A percentile compares a stretch with the other conserved stretches of the same genome.
These are phyloP conservation scores for Ceratocystiopsis sp. DNA, from an alignment of 2,329 filamentous ascomycete species.

Conservation along the genomic window DNA sequence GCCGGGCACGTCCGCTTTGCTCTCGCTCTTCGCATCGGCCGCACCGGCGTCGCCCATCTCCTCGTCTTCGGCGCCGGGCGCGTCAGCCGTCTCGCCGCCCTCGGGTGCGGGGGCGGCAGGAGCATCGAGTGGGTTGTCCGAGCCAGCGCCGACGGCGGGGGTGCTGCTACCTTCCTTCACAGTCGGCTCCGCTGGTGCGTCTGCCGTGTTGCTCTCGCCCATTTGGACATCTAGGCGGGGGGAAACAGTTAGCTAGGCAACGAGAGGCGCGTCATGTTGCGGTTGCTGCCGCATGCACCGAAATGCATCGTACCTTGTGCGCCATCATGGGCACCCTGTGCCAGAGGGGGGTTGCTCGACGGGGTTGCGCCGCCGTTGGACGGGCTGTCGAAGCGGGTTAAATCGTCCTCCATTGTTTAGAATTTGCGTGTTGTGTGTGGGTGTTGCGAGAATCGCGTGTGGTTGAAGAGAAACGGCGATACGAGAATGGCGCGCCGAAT, in stretches of 20 bases:
- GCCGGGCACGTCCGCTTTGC: constrained; percentile 4
- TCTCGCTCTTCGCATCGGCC: constrained; percentile 1
- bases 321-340: constrained; percentile 30
- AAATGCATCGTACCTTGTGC: neutral
- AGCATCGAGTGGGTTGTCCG: constrained; percentile 53
- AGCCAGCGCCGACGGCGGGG: constrained; percentile 31
- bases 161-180: constrained; percentile 47
- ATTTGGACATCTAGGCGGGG: constrained; percentile 41
- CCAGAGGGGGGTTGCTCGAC: constrained; percentile 35
- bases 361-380: constrained; percentile 35
- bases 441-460: too few species aligned
- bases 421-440: too few species aligned
- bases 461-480: neutral
- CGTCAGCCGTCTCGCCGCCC: constrained; percentile 13
- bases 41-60: constrained; percentile 52
- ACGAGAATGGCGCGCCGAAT: too few species aligned
- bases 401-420: constrained; percentile 37
- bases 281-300: too few species aligned
- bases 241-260: neutral
- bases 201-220: constrained; percentile 28
- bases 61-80: constrained; percentile 48
- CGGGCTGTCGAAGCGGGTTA: constrained; percentile 39
- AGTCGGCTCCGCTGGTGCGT: constrained; percentile 13
- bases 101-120: constrained; percentile 47
- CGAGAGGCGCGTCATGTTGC: too few species aligned